These are phyloP conservation scores for Malassezia furfur DNA, from an alignment of 1,284 basidiomycete genomes.

Conservation along the genomic window DNA sequence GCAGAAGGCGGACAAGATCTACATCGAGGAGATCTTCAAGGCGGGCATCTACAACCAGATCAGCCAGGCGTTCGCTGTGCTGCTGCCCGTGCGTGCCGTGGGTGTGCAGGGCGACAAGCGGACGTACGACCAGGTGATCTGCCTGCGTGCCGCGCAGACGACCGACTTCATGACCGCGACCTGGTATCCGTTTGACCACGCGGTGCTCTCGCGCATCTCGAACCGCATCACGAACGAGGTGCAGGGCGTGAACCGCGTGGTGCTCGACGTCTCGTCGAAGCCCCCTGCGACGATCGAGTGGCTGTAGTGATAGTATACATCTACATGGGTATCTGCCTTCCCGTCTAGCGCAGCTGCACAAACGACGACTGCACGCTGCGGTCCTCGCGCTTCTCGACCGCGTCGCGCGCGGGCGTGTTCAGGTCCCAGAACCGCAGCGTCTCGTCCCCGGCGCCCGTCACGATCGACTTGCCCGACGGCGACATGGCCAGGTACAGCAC, in stretches of 20 bases:
- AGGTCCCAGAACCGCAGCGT: slow-evolving; percentile 76
- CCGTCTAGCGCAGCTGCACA: slow-evolving; percentile 36
- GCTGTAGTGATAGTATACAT: slow-evolving; percentile 24
- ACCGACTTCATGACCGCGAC: slow-evolving; percentile 49
- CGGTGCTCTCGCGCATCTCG: slow-evolving; percentile 80
- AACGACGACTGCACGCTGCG: slow-evolving; percentile 37
- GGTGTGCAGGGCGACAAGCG: slow-evolving; percentile 95
- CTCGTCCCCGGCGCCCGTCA: slow-evolving; percentile 95
- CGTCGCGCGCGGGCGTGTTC: slow-evolving; percentile 30
- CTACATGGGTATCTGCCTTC: slow-evolving; percentile 1
- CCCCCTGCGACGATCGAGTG: slow-evolving; percentile 66
- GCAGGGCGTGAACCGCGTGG: slow-evolving; percentile 59
- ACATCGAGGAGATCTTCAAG: slow-evolving; percentile 91
- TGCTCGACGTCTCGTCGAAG: slow-evolving; percentile 81
- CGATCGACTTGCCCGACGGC: slow-evolving; percentile 91
- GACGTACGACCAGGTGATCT: slow-evolving; percentile 83
- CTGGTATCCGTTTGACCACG: slow-evolving; percentile 74
- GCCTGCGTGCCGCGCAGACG: slow-evolving; percentile 40
- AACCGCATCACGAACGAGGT: slow-evolving; percentile 98
- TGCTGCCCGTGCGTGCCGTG: slow-evolving; percentile 91
- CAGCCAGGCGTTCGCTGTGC: slow-evolving; percentile 90
- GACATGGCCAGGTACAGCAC: slow-evolving; percentile 95
- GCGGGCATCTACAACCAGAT: slow-evolving; percentile 89
- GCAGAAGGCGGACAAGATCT: slow-evolving; percentile 92
- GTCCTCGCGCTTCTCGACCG: slow-evolving; percentile 26